Conservation (phyloP, 768 basidiomycete species). For the Hypholoma sublateritium region DNA sequence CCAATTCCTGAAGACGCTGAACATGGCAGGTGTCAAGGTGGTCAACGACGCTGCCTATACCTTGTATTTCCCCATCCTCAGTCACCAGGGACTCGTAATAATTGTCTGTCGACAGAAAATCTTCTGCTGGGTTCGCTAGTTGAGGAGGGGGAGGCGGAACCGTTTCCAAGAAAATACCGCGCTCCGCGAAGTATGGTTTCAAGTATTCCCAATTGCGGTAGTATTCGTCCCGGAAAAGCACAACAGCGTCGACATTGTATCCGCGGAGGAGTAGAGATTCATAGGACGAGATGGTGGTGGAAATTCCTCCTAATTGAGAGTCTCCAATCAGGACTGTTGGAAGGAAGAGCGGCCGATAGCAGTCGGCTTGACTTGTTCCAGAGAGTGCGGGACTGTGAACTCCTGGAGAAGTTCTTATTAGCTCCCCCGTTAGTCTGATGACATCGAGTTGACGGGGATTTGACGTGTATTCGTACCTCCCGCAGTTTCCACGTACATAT, state of each 20-base stretch:
- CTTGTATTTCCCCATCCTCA: constrained; percentile 31
- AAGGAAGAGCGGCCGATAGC: constrained; percentile 83
- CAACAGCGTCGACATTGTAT: constrained; percentile 80
- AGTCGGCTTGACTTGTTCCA: constrained; percentile 81
- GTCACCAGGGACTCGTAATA: constrained; percentile 66
- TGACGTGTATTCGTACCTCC: constrained; percentile 68
- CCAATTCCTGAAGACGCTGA: constrained; percentile 67
- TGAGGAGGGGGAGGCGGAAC: constrained; percentile 60
- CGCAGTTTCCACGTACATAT: constrained; percentile 91
- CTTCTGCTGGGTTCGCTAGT: constrained; percentile 39
- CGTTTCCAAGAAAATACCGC: constrained; percentile 54
- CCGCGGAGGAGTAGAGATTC: constrained; percentile 91
- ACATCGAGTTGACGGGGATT: not conserved
- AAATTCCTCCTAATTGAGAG: constrained; percentile 90
- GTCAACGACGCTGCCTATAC: constrained; percentile 46
- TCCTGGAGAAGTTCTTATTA: constrained; percentile 44
- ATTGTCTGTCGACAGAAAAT: constrained; percentile 54
- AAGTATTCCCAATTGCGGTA: constrained; percentile 90
- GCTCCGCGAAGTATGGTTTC: constrained; percentile 72
- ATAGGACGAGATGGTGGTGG: constrained; percentile 86
- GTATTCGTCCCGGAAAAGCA: constrained; percentile 84
- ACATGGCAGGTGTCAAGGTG: constrained; percentile 66
- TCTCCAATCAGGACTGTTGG: constrained; percentile 89
- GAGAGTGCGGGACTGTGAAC: constrained; percentile 89
- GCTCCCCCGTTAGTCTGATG: not conserved